Evolutionary conservation across 2,329 filamentous ascomycete species (phyloP), one percentile per base, ranked within the genome.

Genomic region (Neopestalotiopsis sp.): DNA sequence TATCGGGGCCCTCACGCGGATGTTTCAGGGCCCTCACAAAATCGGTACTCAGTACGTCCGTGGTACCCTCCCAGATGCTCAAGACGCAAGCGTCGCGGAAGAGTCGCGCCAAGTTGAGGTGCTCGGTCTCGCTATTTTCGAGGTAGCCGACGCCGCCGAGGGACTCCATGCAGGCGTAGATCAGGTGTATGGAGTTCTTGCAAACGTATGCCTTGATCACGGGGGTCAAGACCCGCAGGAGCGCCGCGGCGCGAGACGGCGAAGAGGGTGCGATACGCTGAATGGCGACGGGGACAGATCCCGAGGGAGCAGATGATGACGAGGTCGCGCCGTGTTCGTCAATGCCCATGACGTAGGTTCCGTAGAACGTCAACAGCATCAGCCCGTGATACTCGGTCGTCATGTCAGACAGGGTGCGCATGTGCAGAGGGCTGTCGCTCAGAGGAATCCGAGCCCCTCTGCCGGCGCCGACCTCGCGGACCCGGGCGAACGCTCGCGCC

Each of bases 121-220:
- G 85, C 64, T 90, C 88, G 69, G 89, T 87, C 69, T 89, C 86
- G 49, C 86, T 83, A 67, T 85, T 91, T 74, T 90, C 84, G 30
- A 91, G 84, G 72, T 92, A 92, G 0, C 91, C 90, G 0, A 92
- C 86, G 0, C 90, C 90, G 7, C 90, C 90, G 0, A 92, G 82
- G 1, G 84, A 83, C 74, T 92, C 90, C 86, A 92, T 90, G 74
- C 86, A 88, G 14, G 83, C 83, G 71, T 85, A 84, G 20, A 91
- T 75, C 3, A 86, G 81, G 9, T 81, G 80, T 57, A 88, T 84
- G 7, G 82, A 80, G 10, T 80, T 79, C 72, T 83, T 86, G 78
- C 85, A 88, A 4, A 84, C 85, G 71, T 88, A 83, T 3, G 88
- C 88, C 75, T 92, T 92, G 67, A 86, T 80, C 17, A 91, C 78